Conservation (phyloP, 78 protist genomes). For the Acrasis kona region DNA sequence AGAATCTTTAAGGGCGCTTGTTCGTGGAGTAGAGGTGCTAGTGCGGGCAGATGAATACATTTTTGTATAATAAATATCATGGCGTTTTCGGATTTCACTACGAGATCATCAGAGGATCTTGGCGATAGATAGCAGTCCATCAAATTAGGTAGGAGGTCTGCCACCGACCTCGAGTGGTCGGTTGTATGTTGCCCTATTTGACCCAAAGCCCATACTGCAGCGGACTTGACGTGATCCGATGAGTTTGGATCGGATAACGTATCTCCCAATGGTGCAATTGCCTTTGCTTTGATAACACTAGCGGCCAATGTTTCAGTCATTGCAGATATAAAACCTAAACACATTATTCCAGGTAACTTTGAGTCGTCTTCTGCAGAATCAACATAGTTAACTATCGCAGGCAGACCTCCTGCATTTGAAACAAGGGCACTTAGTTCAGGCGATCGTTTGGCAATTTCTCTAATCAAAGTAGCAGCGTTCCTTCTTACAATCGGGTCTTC, state of each 20-base stretch:
- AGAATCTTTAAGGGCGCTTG: slow-evolving; percentile 59
- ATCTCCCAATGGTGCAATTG: slow-evolving; percentile 53
- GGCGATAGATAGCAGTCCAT: slow-evolving; percentile 31
- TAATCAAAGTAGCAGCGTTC: slow-evolving; percentile 74
- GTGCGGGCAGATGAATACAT: slow-evolving; percentile 63
- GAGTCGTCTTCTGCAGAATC: slow-evolving; percentile 49
- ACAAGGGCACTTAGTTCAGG: slow-evolving; percentile 75
- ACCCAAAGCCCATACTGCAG: slow-evolving; percentile 65
- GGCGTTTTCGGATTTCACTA: slow-evolving; percentile 67
- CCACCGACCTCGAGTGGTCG: slow-evolving; percentile 76
- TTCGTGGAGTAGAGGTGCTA: slow-evolving; percentile 66
- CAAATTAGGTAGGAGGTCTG: slow-evolving; percentile 55
- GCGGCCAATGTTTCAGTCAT: slow-evolving; percentile 68
- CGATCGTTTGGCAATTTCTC: slow-evolving; percentile 83
- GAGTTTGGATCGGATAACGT: slow-evolving; percentile 56
- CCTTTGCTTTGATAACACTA: slow-evolving; percentile 56
- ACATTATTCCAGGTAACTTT: slow-evolving; percentile 81
- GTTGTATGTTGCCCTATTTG: slow-evolving; percentile 82
- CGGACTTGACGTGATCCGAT: slow-evolving; percentile 72
- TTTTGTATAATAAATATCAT: slow-evolving; percentile 56
- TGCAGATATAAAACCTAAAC: slow-evolving; percentile 83
- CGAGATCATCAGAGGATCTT: slow-evolving; percentile 54
- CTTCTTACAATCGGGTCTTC: slow-evolving; percentile 67
- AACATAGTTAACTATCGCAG: slow-evolving; percentile 74
- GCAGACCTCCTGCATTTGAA: slow-evolving; percentile 76